Evolutionary conservation across 768 basidiomycete species (phyloP).

Genomic region (Dioszegia crocea): DNA sequence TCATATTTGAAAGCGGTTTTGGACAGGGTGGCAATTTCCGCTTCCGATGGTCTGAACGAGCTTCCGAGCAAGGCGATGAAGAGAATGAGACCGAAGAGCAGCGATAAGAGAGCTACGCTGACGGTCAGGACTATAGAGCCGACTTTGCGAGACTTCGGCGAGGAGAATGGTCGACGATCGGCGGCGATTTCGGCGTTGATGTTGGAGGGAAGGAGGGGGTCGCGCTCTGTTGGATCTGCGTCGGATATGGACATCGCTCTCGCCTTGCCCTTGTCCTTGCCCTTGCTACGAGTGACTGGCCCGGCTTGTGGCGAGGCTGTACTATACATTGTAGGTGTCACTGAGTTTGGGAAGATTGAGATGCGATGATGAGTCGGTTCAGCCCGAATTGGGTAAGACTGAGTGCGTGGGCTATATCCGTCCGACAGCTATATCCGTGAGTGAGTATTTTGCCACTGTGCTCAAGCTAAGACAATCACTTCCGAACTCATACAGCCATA

Average conservation of each 20-base stretch:
- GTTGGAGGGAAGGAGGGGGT: slow-evolving; percentile 17
- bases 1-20: slow-evolving; percentile 35
- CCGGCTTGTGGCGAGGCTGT: background rate
- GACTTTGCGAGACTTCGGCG: background rate
- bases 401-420: background rate
- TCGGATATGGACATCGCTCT: background rate
- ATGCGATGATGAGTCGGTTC: too few relatives aligned
- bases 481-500: background rate
- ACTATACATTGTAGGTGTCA: background rate
- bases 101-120: slow-evolving; percentile 23
- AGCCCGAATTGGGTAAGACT: background rate
- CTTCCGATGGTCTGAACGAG: slow-evolving; percentile 36
- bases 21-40: slow-evolving; percentile 29
- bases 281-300: slow-evolving; percentile 14
- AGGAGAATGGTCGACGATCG: background rate
- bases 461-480: too few relatives aligned
- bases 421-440: too few relatives aligned
- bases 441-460: too few relatives aligned
- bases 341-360: too few relatives aligned
- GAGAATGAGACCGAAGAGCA: slow-evolving; percentile 25
- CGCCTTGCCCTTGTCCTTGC: slow-evolving; percentile 17
- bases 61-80: slow-evolving; percentile 31
- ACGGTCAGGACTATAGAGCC: slow-evolving; percentile 21
- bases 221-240: slow-evolving; percentile 6
- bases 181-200: background rate